Evolutionary conservation across 805 yeast genomes (phyloP), one percentile per base, ranked within the genome.

Genomic region (Candida piceae): DNA sequence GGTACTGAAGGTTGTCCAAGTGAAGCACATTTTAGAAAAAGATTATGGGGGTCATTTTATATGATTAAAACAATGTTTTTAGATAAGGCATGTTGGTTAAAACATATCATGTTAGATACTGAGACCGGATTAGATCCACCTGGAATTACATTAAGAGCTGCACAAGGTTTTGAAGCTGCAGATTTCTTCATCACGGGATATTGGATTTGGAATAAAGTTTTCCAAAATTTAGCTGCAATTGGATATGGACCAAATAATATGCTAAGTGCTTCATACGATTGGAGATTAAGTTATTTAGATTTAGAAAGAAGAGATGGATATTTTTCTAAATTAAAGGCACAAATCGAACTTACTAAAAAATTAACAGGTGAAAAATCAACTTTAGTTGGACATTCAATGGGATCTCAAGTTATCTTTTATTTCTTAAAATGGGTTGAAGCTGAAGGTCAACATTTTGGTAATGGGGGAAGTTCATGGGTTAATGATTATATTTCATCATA

Each of bases 381-480:
- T n/a, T 52, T 93, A 12, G 72, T 80, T 15, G 94, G 96, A 16
- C 98, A 93, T 58, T 90, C 97, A 0, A 93, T 93, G 98, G 98
- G 98, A 2, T 72, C 95, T 0, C 97, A 93, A 62, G 75, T 93
- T 25, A 75, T 82, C 2, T 86, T 76, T 55, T 93, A 85, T 58
- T 93, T 93, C 55, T 60, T 93, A 66, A 88, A 93, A 61, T 93
- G 98, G 98, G 97, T 75, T 6, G 98, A 93, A 59, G 96, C 97
- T 1, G 67, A 70, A 34, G 97, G 96, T 5, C 66, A 65, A 36
- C 61, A 63, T 39, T 86, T 75, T 51, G 98, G 98, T 23, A 86
- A 89, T 56, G 97, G 96, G n/a, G 97, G 97, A 2, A 58, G 70
- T 4, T 53, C 49, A 30, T 93, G 98, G 98, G 90, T 88, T 44